These are phyloP conservation scores for Aspergillus sp. DNA, from an alignment of 2,329 filamentous ascomycete genomes.

Conservation along the genomic window DNA sequence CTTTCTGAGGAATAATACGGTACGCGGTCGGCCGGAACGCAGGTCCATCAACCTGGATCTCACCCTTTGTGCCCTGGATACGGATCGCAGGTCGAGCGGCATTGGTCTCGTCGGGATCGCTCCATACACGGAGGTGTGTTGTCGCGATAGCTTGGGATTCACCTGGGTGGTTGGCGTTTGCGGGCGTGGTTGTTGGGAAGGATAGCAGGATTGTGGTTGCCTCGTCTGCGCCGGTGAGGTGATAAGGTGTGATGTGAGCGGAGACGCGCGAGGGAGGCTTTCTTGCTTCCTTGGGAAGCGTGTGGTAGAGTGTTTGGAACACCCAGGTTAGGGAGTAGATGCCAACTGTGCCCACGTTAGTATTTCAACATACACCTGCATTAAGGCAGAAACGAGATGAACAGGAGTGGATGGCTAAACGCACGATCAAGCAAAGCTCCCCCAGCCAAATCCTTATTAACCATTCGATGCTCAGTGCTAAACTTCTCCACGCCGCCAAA, in stretches of 20 bases:
- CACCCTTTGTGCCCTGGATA: slow-evolving; percentile 77
- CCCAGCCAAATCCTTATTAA: slow-evolving; percentile 79
- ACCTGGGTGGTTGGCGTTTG: slow-evolving; percentile 36
- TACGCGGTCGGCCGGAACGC: slow-evolving; percentile 69
- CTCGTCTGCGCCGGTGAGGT: slow-evolving; percentile 73
- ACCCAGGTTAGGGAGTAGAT: slow-evolving; percentile 90
- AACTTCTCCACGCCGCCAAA: slow-evolving; percentile 61
- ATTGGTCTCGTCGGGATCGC: slow-evolving; percentile 62
- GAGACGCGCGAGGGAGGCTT: slow-evolving; percentile 65
- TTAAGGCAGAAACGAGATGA: neutral
- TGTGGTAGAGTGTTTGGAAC: slow-evolving; percentile 84
- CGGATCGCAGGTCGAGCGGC: slow-evolving; percentile 67
- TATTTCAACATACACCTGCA: neutral
- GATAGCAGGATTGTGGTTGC: slow-evolving; percentile 73
- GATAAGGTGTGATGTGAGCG: slow-evolving; percentile 69
- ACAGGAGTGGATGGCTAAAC: slow-evolving; percentile 16
- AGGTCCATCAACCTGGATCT: slow-evolving; percentile 75
- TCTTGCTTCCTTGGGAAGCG: slow-evolving; percentile 63
- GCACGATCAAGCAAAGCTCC: slow-evolving; percentile 73
- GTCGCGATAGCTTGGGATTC: slow-evolving; percentile 71
- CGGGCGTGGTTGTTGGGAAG: slow-evolving; percentile 62
- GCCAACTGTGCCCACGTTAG: slow-evolving; percentile 54
- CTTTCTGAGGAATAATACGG: slow-evolving; percentile 58
- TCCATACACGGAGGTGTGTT: slow-evolving; percentile 62
- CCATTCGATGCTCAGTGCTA: slow-evolving; percentile 69